Base-by-base conservation (phyloP, 2,329 filamentous ascomycete species). In the Endoconidiophora laricicola region DNA sequence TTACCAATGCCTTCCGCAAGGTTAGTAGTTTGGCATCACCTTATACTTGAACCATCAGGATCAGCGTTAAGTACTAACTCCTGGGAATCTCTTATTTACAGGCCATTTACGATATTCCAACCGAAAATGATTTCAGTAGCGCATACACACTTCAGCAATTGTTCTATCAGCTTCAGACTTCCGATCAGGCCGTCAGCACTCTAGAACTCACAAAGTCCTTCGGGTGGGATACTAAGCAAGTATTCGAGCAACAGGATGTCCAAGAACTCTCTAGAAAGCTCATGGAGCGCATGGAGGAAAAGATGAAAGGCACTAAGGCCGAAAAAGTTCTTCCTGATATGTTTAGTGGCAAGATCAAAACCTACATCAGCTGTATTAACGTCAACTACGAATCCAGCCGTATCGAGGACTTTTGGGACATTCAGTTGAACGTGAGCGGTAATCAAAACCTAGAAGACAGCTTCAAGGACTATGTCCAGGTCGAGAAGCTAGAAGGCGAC, bases 181-280 rank as follows among this genome's bases (percentile, higher is more conserved):
- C 82, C 38, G 79, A 81, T 47, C 69, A 72, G 36, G 86, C 93
- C 1, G 90, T 98, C 2, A 78, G 85, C 38, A 98, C 91, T 1
- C 87, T 83, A 47, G 91, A 98, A 61, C 75, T 98, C 38, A 98
- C 91, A 5, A 85, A 86, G 57, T 96, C 91, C 0, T 98, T 98
- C 63, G 91, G 91, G 22, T 98, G 91, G 91, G 90, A 98, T 60
- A 94, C 90, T 2, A 79, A 87, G 56, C 90, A 98, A 61, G 94
- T 96, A 48, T 98, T 98, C 58, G 90, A 96, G 66, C 91, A 98
- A 63, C 91, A 98, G 65, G 91, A 98, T 65, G 91, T 98, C 6
- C 91, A 98, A 63, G 91, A 98, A 63, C 71, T 98, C 33, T 96
- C 88, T 33, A 78, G 93, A 52, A 94, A 96, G 63, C 72, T 98